phyloP scores from a whole-genome alignment of 176 grass and related monocot genomes.

The Oryza glumipatula region DNA sequence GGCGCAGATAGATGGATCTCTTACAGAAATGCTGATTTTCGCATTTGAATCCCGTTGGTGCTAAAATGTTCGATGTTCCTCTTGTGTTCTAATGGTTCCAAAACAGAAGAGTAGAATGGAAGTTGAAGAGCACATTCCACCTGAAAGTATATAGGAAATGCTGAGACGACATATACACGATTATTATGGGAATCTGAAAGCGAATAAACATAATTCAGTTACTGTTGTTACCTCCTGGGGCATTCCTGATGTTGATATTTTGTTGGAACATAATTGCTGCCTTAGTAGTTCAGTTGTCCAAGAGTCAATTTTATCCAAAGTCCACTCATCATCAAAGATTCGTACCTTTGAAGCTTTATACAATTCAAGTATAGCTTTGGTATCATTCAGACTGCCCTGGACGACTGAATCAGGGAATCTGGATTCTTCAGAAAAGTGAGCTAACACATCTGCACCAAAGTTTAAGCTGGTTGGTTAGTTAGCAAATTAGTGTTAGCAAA shows the following conservation, averaged over 20 bases:
- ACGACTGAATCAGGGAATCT: constrained; percentile 39
- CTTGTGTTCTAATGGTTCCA: constrained; percentile 33
- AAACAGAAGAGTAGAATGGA: background rate
- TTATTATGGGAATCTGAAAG: background rate
- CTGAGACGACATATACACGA: no score
- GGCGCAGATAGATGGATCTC: background rate
- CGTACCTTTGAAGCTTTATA: constrained; percentile 69
- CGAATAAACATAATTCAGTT: background rate
- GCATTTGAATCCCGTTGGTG: background rate
- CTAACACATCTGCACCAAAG: constrained; percentile 39
- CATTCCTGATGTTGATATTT: background rate
- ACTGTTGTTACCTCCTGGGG: constrained; percentile 48
- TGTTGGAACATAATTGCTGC: constrained; percentile 34
- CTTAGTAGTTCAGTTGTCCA: constrained; percentile 58
- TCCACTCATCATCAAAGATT: constrained; percentile 46
- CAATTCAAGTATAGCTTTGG: constrained; percentile 60
- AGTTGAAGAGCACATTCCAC: constrained; percentile 11
- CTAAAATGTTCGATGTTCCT: constrained; percentile 18
- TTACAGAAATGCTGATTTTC: constrained; percentile 8
- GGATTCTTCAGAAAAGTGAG: constrained; percentile 40
- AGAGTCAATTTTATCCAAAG: constrained; percentile 54
- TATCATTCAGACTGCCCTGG: constrained; percentile 33
- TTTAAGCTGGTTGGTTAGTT: background rate
- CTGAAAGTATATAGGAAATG: background rate
- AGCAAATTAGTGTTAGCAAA: no score